Conservation (phyloP, 805 yeast genomes). For the Yamadazyma tumulicola region DNA sequence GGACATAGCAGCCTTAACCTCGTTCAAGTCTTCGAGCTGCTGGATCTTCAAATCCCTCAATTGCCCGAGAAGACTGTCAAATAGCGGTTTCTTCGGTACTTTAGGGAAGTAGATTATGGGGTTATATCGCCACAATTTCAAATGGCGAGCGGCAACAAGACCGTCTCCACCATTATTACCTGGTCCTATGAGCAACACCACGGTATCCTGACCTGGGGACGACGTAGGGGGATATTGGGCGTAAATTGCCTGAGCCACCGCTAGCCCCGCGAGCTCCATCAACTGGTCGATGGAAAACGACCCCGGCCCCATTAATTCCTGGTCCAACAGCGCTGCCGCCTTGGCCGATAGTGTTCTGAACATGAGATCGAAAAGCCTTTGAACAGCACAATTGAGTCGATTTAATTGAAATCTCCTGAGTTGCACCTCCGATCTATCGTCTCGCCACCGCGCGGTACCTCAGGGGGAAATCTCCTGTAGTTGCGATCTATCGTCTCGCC, state of each 20-base stretch:
- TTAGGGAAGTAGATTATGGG: constrained; percentile 84
- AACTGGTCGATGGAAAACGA: constrained; percentile 82
- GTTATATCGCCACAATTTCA: constrained; percentile 62
- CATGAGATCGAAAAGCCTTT: too few species aligned
- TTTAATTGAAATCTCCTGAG: too few species aligned
- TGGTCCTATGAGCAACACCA: constrained; percentile 83
- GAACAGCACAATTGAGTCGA: too few species aligned
- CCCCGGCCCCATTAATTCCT: constrained; percentile 80
- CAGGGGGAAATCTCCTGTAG: too few species aligned
- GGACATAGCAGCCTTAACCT: constrained; percentile 15
- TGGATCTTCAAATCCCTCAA: constrained; percentile 60
- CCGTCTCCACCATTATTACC: constrained; percentile 99
- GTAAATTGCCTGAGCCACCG: constrained; percentile 86
- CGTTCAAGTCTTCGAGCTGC: constrained; percentile 43
- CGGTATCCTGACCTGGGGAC: constrained; percentile 25
- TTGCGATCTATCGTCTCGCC: too few species aligned
- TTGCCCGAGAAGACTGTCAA: constrained; percentile 61
- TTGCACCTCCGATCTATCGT: too few species aligned
- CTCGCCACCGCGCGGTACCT: too few species aligned
- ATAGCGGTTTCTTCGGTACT: constrained; percentile 51
- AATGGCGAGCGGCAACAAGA: constrained; percentile 89
- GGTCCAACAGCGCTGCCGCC: constrained; percentile 75
- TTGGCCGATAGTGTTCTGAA: constrained; percentile 34
- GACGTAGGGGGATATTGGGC: constrained; percentile 56
- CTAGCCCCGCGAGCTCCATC: constrained; percentile 95